A percentile compares a stretch with the other conserved stretches of the same genome.
phyloP scores from a whole-genome alignment of 2,329 filamentous ascomycete genomes.

The Fusarium nodosum region DNA sequence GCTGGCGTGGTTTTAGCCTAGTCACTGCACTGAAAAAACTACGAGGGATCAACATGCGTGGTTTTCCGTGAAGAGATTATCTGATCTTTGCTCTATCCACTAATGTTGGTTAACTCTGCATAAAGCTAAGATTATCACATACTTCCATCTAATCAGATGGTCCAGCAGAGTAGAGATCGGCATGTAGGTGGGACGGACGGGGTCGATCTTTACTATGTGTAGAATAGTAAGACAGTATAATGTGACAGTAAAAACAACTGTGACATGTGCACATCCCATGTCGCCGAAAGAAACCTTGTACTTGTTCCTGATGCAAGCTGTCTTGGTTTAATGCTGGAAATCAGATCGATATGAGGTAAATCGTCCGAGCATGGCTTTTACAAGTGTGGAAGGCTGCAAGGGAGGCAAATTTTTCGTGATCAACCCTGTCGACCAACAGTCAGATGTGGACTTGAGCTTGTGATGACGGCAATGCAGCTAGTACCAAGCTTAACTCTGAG shows the following conservation, averaged over 20 bases:
- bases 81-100: conserved; percentile 26
- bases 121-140: conserved; percentile 29
- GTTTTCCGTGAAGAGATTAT: conserved; percentile 11
- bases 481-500: not conserved
- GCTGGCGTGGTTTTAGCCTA: not conserved
- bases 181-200: not conserved
- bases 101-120: conserved; percentile 14
- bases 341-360: conserved; percentile 12
- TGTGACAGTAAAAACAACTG: not conserved
- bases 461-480: not conserved
- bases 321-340: not conserved
- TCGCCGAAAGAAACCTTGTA: not conserved
- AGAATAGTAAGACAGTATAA: not conserved
- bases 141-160: conserved; percentile 32
- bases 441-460: not conserved
- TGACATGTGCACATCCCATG: not conserved
- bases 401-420: not conserved
- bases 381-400: conserved; percentile 1
- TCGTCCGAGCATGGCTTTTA: not conserved
- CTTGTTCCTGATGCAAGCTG: not conserved
- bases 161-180: conserved; percentile 25
- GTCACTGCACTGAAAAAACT: not conserved
- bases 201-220: not conserved
- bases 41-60: conserved; percentile 13
- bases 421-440: too few species aligned